Conservation (phyloP, 306 rosid genomes). For the Myrica gale region DNA sequence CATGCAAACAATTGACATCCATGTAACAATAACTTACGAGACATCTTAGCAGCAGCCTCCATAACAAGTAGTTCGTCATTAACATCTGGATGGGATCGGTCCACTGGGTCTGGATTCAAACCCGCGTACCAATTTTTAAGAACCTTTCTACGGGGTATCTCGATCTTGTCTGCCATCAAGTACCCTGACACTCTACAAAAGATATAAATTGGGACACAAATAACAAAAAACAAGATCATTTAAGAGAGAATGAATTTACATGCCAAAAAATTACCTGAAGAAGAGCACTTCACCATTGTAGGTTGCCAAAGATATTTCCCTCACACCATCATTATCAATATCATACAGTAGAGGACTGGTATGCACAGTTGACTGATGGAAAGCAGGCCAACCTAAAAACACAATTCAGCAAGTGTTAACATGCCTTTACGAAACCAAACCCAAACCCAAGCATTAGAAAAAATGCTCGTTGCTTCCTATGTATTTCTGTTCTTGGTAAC, state of each 20-base stretch:
- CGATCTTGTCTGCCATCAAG: slow-evolving; percentile 90
- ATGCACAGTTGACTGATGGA: slow-evolving; percentile 98
- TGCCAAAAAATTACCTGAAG: slow-evolving; percentile 67
- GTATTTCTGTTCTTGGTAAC: not conserved
- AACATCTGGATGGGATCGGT: slow-evolving; percentile 92
- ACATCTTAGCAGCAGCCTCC: slow-evolving; percentile 46
- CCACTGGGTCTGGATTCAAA: slow-evolving; percentile 71
- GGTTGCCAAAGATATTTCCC: slow-evolving; percentile 93
- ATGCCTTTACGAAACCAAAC: slow-evolving; percentile 19
- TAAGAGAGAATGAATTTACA: slow-evolving; percentile 13
- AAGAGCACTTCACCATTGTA: slow-evolving; percentile 96
- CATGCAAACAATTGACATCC: slow-evolving; percentile 18
- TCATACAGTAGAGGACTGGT: slow-evolving; percentile 91
- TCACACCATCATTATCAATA: slow-evolving; percentile 96
- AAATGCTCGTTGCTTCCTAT: not conserved
- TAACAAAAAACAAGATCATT: not conserved
- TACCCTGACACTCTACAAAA: slow-evolving; percentile 84
- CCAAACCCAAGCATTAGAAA: slow-evolving; percentile 11
- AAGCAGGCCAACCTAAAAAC: slow-evolving; percentile 97
- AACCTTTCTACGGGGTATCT: slow-evolving; percentile 77
- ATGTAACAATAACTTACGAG: slow-evolving; percentile 49
- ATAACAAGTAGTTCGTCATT: slow-evolving; percentile 61
- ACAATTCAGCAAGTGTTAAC: slow-evolving; percentile 27
- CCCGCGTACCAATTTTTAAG: slow-evolving; percentile 84
- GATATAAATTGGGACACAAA: not conserved